These are phyloP conservation scores for Chrysanthemum seticuspe DNA, from an alignment of 129 eudicot species.

Conservation along the genomic window DNA sequence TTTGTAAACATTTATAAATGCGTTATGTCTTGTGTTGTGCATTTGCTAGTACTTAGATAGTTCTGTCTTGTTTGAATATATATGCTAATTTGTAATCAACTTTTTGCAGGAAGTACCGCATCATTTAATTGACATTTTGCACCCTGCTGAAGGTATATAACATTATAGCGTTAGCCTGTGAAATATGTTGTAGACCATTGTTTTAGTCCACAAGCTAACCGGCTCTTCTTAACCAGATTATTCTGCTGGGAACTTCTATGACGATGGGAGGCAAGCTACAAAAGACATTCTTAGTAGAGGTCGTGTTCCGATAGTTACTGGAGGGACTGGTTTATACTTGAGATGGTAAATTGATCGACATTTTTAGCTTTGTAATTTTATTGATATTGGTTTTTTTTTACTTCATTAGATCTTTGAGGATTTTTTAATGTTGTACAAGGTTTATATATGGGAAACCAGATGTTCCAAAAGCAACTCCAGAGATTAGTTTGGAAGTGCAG, in stretches of 20 bases:
- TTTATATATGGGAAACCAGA: conserved; percentile 95
- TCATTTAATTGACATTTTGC: conserved; percentile 90
- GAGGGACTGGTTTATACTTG: conserved; percentile 93
- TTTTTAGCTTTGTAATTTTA: background rate
- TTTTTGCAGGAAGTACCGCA: conserved; percentile 81
- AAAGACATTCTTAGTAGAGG: conserved; percentile 69
- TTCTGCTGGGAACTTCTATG: conserved; percentile 90
- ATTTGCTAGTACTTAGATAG: too few species aligned
- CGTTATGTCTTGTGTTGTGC: too few species aligned
- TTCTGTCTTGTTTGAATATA: background rate
- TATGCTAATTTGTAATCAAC: too few species aligned
- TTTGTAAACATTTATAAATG: too few species aligned
- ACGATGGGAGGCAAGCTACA: conserved; percentile 81
- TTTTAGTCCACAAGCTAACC: conserved; percentile 22
- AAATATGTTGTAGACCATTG: conserved; percentile 6
- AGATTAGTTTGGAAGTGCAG: conserved; percentile 59
- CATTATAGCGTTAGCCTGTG: background rate
- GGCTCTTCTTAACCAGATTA: conserved; percentile 48
- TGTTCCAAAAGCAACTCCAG: conserved; percentile 85
- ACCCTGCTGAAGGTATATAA: conserved; percentile 87
- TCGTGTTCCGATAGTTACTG: conserved; percentile 82
- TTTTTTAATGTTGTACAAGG: conserved; percentile 43
- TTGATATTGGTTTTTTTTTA: background rate
- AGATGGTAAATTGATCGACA: conserved; percentile 61
- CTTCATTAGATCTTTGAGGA: background rate